Conservation (phyloP, 179 eudicot genomes). For the Beta lomatogona region DNA sequence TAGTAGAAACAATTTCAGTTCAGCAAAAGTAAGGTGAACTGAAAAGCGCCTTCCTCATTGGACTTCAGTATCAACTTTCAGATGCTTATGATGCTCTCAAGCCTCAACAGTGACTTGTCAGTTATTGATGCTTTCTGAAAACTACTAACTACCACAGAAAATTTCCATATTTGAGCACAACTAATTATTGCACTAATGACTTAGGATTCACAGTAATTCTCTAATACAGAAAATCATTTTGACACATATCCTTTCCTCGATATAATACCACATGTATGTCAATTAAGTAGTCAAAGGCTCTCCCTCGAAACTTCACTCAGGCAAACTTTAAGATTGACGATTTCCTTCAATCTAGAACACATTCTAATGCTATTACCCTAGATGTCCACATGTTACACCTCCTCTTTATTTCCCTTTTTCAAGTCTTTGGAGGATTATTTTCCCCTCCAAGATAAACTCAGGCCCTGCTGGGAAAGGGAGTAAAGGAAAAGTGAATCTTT, state of each 20-base stretch:
- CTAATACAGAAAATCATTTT: background rate
- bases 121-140: background rate
- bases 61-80: too few relatives aligned
- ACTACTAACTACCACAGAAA: background rate
- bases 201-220: too few relatives aligned
- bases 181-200: background rate
- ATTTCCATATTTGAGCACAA: background rate
- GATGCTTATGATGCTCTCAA: too few relatives aligned
- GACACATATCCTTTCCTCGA: background rate
- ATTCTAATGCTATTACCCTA: background rate
- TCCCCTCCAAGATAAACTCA: background rate
- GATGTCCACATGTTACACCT: background rate
- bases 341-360: background rate
- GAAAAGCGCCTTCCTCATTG: too few relatives aligned
- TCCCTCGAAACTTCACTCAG: background rate
- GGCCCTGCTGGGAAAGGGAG: background rate
- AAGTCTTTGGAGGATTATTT: background rate
- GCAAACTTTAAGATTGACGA: background rate
- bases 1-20: too few relatives aligned
- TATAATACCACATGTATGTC: background rate
- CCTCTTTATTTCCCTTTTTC: background rate
- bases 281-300: background rate
- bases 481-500: background rate
- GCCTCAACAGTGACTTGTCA: too few relatives aligned
- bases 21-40: too few relatives aligned